Evolutionary conservation across 192 early-diverging fungal genomes (phyloP).

Genomic region (Umbelopsis sp.): DNA sequence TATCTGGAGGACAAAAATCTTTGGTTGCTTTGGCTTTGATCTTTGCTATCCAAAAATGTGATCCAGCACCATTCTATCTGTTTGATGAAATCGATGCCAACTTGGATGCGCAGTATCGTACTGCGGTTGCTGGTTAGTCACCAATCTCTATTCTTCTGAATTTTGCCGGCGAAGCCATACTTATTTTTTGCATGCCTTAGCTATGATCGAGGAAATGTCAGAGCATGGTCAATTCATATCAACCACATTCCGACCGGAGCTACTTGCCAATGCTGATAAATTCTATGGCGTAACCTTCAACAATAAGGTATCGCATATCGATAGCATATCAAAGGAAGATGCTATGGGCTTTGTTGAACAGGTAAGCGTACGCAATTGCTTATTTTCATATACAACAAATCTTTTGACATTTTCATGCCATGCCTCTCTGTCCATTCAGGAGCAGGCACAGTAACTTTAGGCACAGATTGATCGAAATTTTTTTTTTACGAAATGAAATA

Average conservation of each 20-base stretch:
- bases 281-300: conserved; percentile 98
- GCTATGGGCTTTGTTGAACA: conserved; percentile 71
- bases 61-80: conserved; percentile 98
- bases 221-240: conserved; percentile 93
- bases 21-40: conserved; percentile 96
- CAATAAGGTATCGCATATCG: conserved; percentile 91
- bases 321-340: conserved; percentile 69
- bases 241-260: conserved; percentile 97
- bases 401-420: not conserved
- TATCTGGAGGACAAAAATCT: conserved; percentile 98
- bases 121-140: conserved; percentile 79
- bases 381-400: not conserved
- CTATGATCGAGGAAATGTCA: conserved; percentile 90
- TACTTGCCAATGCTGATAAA: conserved; percentile 89
- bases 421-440: not conserved
- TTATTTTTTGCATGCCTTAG: conserved; percentile 21
- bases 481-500: not conserved
- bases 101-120: conserved; percentile 92
- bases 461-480: not conserved
- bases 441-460: not conserved
- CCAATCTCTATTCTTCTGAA: not conserved
- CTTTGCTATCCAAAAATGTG: conserved; percentile 98
- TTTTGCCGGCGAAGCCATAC: not conserved
- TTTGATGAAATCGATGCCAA: conserved; percentile 99
- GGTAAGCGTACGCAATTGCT: conserved; percentile 23